Evolutionary conservation across 768 basidiomycete genomes (phyloP), one percentile per base, ranked within the genome.

Genomic region (Podaxis mareebaensis): DNA sequence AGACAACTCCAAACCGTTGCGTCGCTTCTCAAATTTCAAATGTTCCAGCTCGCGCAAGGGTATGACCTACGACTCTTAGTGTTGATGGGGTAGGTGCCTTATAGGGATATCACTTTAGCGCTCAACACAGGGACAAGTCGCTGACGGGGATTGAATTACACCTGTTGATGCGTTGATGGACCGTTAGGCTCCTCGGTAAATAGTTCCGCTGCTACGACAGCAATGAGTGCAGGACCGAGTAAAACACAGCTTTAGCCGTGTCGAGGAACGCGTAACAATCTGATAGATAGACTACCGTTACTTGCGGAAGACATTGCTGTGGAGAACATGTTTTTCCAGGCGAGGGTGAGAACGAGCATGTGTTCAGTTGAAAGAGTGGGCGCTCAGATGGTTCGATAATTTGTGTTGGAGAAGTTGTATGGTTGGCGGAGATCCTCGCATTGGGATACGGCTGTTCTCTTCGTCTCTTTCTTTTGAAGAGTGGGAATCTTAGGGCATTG

Each of bases 161-260:
- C 36, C 15, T 17, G 44, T 48, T 49, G 49, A 52, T 38, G n/a
- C 15, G 44, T 20, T 53, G 48, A 52, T 38, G 39, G 49, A 28
- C 48, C 12, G 20, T 52, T n/a, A 52, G 51, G 15, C 48, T 52
- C 59, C 59, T 52, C 49, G 38, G 59, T 52, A 51, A 40, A 15
- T n/a, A 12, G 40, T 52, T 17, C 22, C 36, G 49, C 49, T 53
- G 38, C 51, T 20, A 26, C 20, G 38, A 60, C 49, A 60, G n/a
- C 30, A 17, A 12, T 60, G 59, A 30, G 24, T 58, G 20, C 42
- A 46, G 56, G 40, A 44, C 59, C 59, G 59, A 52, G 59, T 51
- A 60, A 40, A 60, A 24, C 49, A 40, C 39, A 36, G 12, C 30
- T 20, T 15, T 26, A 53, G 51, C 48, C 36, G 51, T 51, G 17